A percentile compares a stretch with the other conserved stretches of the same genome.
Conservation (phyloP, 495 filamentous ascomycete species). For the Copromyces sp. region DNA sequence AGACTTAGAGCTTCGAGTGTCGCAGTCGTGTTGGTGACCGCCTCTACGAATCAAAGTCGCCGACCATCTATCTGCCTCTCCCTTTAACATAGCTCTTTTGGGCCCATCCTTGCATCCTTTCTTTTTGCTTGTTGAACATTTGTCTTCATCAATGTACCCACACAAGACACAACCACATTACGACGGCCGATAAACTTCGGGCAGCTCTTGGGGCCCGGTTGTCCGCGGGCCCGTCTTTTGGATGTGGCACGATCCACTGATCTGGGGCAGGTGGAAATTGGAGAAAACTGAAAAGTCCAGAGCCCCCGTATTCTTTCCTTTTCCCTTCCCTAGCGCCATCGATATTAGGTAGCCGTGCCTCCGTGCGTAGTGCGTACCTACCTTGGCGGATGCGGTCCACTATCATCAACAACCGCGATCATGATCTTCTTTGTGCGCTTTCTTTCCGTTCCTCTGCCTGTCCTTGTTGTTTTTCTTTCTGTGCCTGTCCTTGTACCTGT, state of each 20-base stretch:
- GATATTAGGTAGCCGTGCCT: not conserved
- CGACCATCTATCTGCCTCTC: not conserved
- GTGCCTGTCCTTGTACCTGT: not conserved
- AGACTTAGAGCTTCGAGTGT: too few species aligned
- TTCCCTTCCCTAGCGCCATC: not conserved
- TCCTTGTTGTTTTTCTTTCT: not conserved
- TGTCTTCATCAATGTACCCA: not conserved
- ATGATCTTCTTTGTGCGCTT: not conserved
- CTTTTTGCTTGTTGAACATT: not conserved
- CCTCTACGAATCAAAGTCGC: too few species aligned
- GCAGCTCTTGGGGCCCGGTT: not conserved
- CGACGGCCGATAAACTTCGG: not conserved
- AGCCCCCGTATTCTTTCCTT: not conserved
- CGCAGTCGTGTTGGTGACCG: too few species aligned
- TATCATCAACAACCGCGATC: not conserved
- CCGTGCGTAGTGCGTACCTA: not conserved
- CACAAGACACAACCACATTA: not conserved
- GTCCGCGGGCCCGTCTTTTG: not conserved
- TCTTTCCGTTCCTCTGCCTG: not conserved
- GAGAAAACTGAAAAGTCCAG: not conserved
- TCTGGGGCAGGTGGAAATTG: not conserved
- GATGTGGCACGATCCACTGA: not conserved
- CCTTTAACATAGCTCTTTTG: not conserved
- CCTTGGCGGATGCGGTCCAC: not conserved
- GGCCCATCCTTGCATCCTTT: not conserved